A percentile compares a stretch with the other conserved stretches of the same genome.
Conservation (phyloP, 768 basidiomycete species). For the Amanita pallidorosea region DNA sequence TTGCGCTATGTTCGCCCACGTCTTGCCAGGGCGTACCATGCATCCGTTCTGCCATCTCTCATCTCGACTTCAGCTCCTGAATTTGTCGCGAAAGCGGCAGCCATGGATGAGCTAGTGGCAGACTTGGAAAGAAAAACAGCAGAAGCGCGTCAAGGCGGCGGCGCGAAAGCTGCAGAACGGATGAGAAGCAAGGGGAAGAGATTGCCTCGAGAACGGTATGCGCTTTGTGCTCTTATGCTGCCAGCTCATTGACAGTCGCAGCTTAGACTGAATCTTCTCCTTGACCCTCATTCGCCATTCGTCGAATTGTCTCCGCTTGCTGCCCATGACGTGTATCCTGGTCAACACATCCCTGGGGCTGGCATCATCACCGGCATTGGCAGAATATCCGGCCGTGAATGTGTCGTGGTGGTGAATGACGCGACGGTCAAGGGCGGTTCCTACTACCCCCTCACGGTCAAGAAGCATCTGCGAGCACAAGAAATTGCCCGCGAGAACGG, state of each 20-base stretch:
- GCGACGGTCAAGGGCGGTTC: constrained; percentile 90
- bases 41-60: constrained; percentile 62
- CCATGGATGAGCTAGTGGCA: constrained; percentile 61
- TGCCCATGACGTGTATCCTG: constrained; percentile 77
- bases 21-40: constrained; percentile 40
- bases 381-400: constrained; percentile 70
- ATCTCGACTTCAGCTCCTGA: constrained; percentile 62
- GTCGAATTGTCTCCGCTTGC: constrained; percentile 81
- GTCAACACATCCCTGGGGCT: constrained; percentile 70
- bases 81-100: constrained; percentile 52
- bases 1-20: constrained; percentile 6
- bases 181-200: constrained; percentile 75
- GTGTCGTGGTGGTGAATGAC: constrained; percentile 89
- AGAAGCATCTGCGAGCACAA: constrained; percentile 92
- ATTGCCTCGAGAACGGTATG: constrained; percentile 74
- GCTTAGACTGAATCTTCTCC: constrained; percentile 52
- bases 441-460: constrained; percentile 87
- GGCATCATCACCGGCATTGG: constrained; percentile 86
- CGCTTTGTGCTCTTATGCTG: constrained; percentile 2
- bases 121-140: constrained; percentile 54
- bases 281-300: constrained; percentile 86
- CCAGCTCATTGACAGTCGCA: background rate
- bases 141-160: constrained; percentile 59
- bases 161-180: constrained; percentile 59
- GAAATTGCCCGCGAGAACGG: constrained; percentile 89